Conservation (phyloP, 306 rosid genomes). For the Luffa acutangula region DNA sequence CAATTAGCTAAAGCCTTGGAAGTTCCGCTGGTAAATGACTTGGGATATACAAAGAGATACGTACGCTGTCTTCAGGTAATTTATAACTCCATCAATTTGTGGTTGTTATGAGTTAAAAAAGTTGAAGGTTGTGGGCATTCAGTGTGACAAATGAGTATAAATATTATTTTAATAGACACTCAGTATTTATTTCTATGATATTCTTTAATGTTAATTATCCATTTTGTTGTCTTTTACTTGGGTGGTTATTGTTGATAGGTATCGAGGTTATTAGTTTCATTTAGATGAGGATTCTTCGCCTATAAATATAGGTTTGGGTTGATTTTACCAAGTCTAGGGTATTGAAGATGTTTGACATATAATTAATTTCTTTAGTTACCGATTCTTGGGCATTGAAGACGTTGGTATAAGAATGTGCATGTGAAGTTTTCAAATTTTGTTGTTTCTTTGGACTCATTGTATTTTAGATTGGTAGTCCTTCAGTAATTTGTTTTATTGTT, state of each 20-base stretch:
- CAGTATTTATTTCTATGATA: neutral
- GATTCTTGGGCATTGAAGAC: neutral
- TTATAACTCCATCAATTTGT: neutral
- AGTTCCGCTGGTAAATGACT: conserved; percentile 98
- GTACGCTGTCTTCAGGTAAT: conserved; percentile 97
- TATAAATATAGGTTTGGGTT: neutral
- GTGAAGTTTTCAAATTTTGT: too few species aligned
- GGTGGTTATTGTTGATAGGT: too few species aligned
- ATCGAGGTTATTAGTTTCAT: neutral
- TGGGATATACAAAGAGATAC: conserved; percentile 97
- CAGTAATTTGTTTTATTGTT: neutral
- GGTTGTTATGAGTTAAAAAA: neutral
- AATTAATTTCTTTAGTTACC: neutral
- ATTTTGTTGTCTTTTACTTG: too few species aligned
- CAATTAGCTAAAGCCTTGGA: conserved; percentile 96
- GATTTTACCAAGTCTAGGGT: neutral
- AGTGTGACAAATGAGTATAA: neutral
- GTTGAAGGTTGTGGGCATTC: neutral
- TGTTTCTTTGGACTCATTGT: neutral
- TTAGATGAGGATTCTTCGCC: neutral
- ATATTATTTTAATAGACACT: neutral
- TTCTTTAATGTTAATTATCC: too few species aligned
- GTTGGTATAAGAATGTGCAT: too few species aligned
- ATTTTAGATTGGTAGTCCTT: neutral
- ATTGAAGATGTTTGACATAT: neutral